These are phyloP conservation scores for Cotoneaster glaucophyllus DNA, from an alignment of 306 rosid genomes.

Conservation along the genomic window DNA sequence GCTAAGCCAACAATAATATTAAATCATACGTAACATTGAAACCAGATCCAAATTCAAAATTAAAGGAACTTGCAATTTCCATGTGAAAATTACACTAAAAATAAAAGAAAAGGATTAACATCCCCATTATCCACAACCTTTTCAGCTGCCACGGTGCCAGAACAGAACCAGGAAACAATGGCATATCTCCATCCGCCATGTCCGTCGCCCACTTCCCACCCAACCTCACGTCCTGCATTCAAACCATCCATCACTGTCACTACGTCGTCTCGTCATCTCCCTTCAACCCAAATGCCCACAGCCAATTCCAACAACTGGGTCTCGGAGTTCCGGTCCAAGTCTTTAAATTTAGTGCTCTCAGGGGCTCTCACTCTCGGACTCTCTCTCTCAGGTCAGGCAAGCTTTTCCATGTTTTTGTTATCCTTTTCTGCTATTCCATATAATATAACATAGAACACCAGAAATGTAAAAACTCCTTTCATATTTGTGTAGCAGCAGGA, in stretches of 20 bases:
- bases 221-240: conserved; percentile 14
- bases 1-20: too few relatives aligned
- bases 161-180: conserved; percentile 17
- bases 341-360: conserved; percentile 53
- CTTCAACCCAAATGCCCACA: conserved; percentile 13
- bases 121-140: not conserved
- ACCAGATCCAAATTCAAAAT: too few relatives aligned
- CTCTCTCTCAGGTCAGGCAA: conserved; percentile 69
- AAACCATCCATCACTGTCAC: not conserved
- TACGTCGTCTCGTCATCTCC: conserved; percentile 26
- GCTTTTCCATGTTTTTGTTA: not conserved
- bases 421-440: not conserved
- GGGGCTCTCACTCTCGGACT: conserved; percentile 63
- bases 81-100: not conserved
- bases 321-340: conserved; percentile 28
- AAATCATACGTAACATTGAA: too few relatives aligned
- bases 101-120: not conserved
- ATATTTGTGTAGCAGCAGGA: conserved; percentile 34
- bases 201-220: conserved; percentile 17
- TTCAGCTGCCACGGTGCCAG: not conserved
- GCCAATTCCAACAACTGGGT: conserved; percentile 17
- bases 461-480: not conserved
- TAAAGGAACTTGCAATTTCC: not conserved
- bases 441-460: not conserved
- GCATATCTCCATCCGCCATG: conserved; percentile 35